These are phyloP conservation scores for Lasiodiplodia sp. DNA, from an alignment of 2,329 filamentous ascomycete genomes.

Conservation along the genomic window DNA sequence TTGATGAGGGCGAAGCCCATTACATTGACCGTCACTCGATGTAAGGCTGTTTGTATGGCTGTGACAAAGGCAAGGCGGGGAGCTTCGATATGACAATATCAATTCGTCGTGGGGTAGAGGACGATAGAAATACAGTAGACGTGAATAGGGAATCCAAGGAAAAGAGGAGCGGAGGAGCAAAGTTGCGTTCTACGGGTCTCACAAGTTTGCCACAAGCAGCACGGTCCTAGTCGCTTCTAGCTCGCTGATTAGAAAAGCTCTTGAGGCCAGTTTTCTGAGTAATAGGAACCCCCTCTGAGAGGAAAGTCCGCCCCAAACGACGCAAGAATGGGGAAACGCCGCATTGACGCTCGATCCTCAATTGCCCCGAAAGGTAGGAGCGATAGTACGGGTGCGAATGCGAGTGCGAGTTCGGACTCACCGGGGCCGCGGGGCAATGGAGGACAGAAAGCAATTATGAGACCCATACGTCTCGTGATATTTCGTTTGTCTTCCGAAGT, in stretches of 20 bases:
- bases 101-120: background rate
- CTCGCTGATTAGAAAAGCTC: background rate
- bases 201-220: background rate
- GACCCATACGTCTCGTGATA: too few species aligned
- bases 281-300: background rate
- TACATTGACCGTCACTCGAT: conserved; percentile 5
- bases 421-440: too few species aligned
- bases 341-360: background rate
- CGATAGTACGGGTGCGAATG: background rate
- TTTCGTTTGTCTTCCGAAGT: too few species aligned
- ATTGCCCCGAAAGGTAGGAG: background rate
- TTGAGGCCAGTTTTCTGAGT: background rate
- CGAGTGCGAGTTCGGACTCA: too few species aligned
- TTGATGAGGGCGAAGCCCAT: conserved; percentile 1
- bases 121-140: background rate
- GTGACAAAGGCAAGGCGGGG: too few species aligned
- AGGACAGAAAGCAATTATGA: too few species aligned
- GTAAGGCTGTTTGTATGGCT: background rate
- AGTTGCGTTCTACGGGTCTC: background rate
- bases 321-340: background rate
- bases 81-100: background rate
- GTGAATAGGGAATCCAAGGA: background rate
- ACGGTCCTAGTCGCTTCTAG: background rate
- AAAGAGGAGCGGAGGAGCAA: background rate
- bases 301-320: background rate